A percentile compares a stretch with the other conserved stretches of the same genome.
Conservation (phyloP, 352 stramenopile species). For the Phytophthora pluvialis region DNA sequence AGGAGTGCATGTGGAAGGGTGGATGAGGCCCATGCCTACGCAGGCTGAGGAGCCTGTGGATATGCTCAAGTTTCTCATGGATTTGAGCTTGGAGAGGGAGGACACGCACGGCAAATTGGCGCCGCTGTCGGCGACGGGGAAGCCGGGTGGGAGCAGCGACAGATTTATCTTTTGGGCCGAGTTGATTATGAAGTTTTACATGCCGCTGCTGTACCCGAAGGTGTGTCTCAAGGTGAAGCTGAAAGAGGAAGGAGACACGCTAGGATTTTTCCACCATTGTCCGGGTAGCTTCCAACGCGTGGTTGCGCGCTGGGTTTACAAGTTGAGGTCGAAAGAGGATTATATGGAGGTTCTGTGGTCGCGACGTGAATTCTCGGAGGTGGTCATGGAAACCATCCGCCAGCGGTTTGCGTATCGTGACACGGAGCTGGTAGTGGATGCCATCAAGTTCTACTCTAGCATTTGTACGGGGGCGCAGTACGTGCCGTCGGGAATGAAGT, state of each 20-base stretch:
- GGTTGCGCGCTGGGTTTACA: slow-evolving; percentile 88
- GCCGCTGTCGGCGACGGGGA: slow-evolving; percentile 29
- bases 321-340: slow-evolving; percentile 79
- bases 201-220: slow-evolving; percentile 89
- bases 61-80: slow-evolving; percentile 92
- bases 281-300: slow-evolving; percentile 88
- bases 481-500: slow-evolving; percentile 78
- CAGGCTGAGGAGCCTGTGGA: slow-evolving; percentile 88
- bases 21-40: slow-evolving; percentile 79
- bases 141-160: slow-evolving; percentile 46
- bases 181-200: slow-evolving; percentile 91
- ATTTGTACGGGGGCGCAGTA: slow-evolving; percentile 82
- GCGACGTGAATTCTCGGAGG: slow-evolving; percentile 78
- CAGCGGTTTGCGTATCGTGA: slow-evolving; percentile 89
- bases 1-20: slow-evolving; percentile 84
- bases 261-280: slow-evolving; percentile 90
- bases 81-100: slow-evolving; percentile 84
- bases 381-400: slow-evolving; percentile 89
- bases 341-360: slow-evolving; percentile 87
- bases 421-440: slow-evolving; percentile 82
- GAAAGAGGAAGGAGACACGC: slow-evolving; percentile 81
- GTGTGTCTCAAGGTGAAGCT: slow-evolving; percentile 85
- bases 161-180: slow-evolving; percentile 88
- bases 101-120: slow-evolving; percentile 45
- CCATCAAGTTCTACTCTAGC: slow-evolving; percentile 89